Percentiles rank a stretch among this genome's conserved stretches.
Evolutionary conservation across 345 rosid genomes (phyloP).

Genomic region (Acer saccharum): DNA sequence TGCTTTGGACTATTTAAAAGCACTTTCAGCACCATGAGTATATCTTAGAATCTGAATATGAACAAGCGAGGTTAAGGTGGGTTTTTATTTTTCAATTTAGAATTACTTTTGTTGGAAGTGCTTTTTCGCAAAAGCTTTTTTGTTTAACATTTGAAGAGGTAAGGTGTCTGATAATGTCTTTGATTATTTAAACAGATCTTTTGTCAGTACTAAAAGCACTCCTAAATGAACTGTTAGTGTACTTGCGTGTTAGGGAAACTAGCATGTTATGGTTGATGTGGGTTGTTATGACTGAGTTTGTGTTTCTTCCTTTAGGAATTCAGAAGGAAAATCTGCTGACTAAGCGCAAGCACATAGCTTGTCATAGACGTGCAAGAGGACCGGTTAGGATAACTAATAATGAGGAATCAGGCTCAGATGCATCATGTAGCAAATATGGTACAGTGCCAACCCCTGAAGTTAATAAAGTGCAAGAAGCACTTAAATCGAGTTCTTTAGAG

Average conservation of each 20-base stretch:
- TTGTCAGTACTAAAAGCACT: background rate
- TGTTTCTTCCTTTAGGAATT: constrained; percentile 7
- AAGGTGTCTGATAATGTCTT: too few species aligned
- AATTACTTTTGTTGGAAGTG: too few species aligned
- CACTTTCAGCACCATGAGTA: background rate
- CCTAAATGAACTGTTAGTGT: background rate
- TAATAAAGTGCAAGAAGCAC: constrained; percentile 40
- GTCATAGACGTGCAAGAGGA: constrained; percentile 16
- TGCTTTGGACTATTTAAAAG: background rate
- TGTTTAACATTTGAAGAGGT: too few species aligned
- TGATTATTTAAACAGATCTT: background rate
- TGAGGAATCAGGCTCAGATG: constrained; percentile 17
- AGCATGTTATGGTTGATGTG: background rate
- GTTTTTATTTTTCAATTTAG: too few species aligned
- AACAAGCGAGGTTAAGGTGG: too few species aligned
- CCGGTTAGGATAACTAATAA: constrained; percentile 24
- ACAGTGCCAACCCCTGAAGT: constrained; percentile 33
- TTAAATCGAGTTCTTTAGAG: constrained; percentile 42
- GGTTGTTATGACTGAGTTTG: background rate
- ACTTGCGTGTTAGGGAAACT: background rate
- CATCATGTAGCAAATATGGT: constrained; percentile 10
- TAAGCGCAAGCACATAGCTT: constrained; percentile 20
- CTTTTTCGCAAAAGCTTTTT: too few species aligned
- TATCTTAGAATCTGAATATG: too few species aligned
- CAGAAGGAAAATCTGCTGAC: constrained; percentile 9